Evolutionary conservation across 2,329 filamentous ascomycete genomes (phyloP).

Genomic region (Coniochaeta sp.): DNA sequence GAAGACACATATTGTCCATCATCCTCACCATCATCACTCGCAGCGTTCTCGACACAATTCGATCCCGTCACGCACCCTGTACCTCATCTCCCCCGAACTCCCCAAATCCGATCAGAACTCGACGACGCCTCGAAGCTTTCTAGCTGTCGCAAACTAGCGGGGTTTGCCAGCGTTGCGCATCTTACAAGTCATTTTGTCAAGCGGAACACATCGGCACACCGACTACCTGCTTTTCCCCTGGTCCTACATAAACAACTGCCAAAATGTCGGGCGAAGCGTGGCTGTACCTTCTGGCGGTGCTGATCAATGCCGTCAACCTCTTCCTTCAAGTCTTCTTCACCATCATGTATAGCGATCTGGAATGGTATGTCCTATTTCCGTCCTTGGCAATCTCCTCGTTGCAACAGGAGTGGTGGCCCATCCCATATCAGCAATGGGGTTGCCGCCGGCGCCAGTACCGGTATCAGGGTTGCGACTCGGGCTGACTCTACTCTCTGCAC

Average conservation of each 20-base stretch:
- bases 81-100: no score
- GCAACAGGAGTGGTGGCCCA: not conserved
- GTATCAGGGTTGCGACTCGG: not conserved
- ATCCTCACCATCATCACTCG: not conserved
- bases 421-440: no score
- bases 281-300: conserved; percentile 94
- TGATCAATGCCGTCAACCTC: conserved; percentile 99
- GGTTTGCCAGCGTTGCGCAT: not conserved
- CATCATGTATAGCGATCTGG: conserved; percentile 99
- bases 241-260: conserved; percentile 10
- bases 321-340: conserved; percentile 99
- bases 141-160: not conserved
- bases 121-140: no score
- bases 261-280: conserved; percentile 95
- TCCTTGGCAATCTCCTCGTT: not conserved
- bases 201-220: not conserved
- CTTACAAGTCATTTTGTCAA: not conserved
- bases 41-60: no score
- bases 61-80: no score
- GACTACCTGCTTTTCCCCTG: not conserved
- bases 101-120: no score
- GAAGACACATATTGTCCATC: conserved; percentile 2
- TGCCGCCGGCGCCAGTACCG: not conserved
- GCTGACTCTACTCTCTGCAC: conserved; percentile 7
- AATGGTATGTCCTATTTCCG: conserved; percentile 73